Conservation (phyloP, 306 rosid species). For the Malus orientalis region DNA sequence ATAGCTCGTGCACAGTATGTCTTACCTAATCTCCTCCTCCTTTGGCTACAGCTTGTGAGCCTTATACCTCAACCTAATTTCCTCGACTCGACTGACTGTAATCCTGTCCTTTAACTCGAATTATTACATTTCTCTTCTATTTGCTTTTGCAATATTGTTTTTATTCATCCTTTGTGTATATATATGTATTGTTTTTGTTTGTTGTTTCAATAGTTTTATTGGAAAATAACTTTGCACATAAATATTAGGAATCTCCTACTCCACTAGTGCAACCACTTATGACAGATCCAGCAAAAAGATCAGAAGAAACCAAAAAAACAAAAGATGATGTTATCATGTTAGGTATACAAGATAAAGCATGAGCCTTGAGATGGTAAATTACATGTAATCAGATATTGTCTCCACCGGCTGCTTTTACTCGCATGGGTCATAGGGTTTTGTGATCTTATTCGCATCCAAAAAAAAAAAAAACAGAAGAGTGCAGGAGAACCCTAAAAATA, state of each 20-base stretch:
- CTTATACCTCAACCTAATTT: not conserved
- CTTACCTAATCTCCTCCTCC: not conserved
- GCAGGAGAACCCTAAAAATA: conserved; percentile 7
- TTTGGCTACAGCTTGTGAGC: not conserved
- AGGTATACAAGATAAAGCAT: not conserved
- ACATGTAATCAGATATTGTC: not conserved
- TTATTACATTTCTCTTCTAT: not conserved
- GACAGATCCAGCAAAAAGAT: not conserved
- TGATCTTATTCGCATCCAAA: not conserved
- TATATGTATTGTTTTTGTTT: not conserved
- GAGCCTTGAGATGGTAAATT: not conserved
- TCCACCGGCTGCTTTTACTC: conserved; percentile 5
- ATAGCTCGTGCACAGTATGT: not conserved
- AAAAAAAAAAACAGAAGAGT: too few species aligned
- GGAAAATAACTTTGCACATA: not conserved
- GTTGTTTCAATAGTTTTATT: not conserved
- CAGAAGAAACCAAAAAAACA: not conserved
- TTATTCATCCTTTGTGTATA: too few species aligned
- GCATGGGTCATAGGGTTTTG: not conserved
- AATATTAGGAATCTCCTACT: not conserved
- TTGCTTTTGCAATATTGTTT: not conserved
- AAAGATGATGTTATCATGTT: not conserved
- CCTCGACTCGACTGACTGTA: not conserved
- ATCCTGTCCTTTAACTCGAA: not conserved
- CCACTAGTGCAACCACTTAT: not conserved